These are phyloP conservation scores for Meyerozyma athensensis DNA, from an alignment of 1,139 yeast species.

Conservation along the genomic window DNA sequence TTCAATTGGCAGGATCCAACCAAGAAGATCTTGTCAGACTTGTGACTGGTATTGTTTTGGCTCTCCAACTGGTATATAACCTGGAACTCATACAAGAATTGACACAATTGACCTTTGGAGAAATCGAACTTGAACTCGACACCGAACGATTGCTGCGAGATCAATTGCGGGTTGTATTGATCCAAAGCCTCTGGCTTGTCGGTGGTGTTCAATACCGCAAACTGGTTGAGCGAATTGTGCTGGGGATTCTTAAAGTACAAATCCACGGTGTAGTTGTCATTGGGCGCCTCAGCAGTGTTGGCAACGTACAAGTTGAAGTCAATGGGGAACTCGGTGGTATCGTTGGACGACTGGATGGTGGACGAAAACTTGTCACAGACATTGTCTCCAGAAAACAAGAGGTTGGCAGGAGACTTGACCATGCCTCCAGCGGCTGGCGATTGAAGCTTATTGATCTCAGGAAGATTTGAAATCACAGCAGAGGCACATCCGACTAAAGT, in stretches of 20 bases:
- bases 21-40: slow-evolving; percentile 18
- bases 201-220: slow-evolving; percentile 15
- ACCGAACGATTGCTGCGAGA: slow-evolving; percentile 17
- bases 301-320: slow-evolving; percentile 17
- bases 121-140: slow-evolving; percentile 18
- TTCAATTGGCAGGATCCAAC: slow-evolving; percentile 18
- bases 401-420: slow-evolving; percentile 13
- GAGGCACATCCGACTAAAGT: slow-evolving; percentile 6
- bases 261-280: slow-evolving; percentile 17
- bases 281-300: slow-evolving; percentile 9
- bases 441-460: slow-evolving; percentile 9
- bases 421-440: slow-evolving; percentile 6
- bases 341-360: slow-evolving; percentile 13
- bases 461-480: slow-evolving; percentile 12
- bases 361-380: slow-evolving; percentile 20
- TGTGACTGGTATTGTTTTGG: slow-evolving; percentile 9
- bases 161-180: slow-evolving; percentile 15
- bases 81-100: slow-evolving; percentile 18
- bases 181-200: slow-evolving; percentile 12
- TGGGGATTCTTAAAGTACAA: slow-evolving; percentile 17
- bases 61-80: slow-evolving; percentile 16
- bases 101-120: slow-evolving; percentile 16
- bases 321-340: slow-evolving; percentile 15
- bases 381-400: slow-evolving; percentile 13
- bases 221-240: slow-evolving; percentile 11